Conservation (phyloP, 768 basidiomycete species). For the Paxillus ammoniavirescens region DNA sequence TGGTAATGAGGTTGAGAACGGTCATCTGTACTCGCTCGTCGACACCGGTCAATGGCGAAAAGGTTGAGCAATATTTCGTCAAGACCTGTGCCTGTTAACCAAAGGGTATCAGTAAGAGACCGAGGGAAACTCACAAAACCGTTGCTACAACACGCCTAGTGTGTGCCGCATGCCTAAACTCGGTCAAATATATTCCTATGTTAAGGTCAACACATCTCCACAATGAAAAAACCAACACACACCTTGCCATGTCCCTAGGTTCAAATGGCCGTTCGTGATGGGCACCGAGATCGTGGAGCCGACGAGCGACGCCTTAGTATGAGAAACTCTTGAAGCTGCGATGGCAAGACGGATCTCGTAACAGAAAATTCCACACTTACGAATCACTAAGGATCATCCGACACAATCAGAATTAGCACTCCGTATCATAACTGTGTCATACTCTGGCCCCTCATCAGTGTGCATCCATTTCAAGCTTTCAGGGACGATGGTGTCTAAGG, state of each 20-base stretch:
- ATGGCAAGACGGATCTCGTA: not conserved
- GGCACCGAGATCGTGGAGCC: conserved; percentile 83
- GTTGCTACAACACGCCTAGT: conserved; percentile 75
- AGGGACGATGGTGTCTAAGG: conserved; percentile 84
- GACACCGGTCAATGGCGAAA: not conserved
- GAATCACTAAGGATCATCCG: conserved; percentile 56
- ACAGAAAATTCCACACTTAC: conserved; percentile 40
- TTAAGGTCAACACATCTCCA: conserved; percentile 1
- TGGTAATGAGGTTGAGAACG: too few species aligned
- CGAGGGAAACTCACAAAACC: conserved; percentile 54
- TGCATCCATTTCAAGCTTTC: conserved; percentile 81
- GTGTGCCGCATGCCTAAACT: conserved; percentile 73
- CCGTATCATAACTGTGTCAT: conserved; percentile 27
- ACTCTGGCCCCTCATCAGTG: conserved; percentile 93
- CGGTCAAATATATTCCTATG: conserved; percentile 80
- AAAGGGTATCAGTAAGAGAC: not conserved
- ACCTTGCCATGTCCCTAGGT: conserved; percentile 95
- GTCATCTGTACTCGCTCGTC: not conserved
- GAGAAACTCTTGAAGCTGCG: conserved; percentile 62
- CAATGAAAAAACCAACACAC: conserved; percentile 9
- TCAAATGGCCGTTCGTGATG: conserved; percentile 74
- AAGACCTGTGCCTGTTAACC: conserved; percentile 11
- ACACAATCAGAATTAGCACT: conserved; percentile 2
- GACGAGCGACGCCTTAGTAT: conserved; percentile 85
- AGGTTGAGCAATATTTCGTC: not conserved